Evolutionary conservation across 2,329 filamentous ascomycete genomes (phyloP), one percentile per base, ranked within the genome.

Genomic region (Pseudogymnoascus destructans): DNA sequence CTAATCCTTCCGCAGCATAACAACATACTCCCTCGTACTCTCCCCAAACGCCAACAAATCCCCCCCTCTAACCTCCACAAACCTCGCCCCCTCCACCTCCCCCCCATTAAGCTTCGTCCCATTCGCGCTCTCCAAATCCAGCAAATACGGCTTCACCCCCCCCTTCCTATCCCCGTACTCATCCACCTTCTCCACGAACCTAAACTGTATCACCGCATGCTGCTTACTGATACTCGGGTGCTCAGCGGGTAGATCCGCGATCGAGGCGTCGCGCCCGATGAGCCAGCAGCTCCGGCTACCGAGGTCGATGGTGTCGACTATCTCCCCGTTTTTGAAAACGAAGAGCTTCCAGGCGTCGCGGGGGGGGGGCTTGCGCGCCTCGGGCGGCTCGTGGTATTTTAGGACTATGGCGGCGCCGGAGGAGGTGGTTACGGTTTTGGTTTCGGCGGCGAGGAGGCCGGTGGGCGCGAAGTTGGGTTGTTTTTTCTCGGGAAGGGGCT

Each of bases 211-310:
- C 7, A 91, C 93, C 0, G 92, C 92, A 70, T 98, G 93, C 72
- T 98, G 93, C 71, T 95, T 95, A 70, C 89, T 95, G 67, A 90
- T 84, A 71, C 89, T 96, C 0, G 91, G 90, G 69, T 98, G 92
- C 68, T 95, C 89, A 6, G 95, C 81, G 1, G 82, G 75, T 59
- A 95, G 76, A 69, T 98, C 93, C 1, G 88, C 89, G 3, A 98
- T 85, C 4, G 85, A 75, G 57, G 79, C 71, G 65, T 96, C 91
- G 52, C 91, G 79, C 0, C 93, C 93, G 7, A 96, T 75, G 21
- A 98, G 75, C 93, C 93, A 98, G 73, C 89, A 95, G 67, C 86
- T 95, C 61, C 89, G 83, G 59, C 77, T 73, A 59, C 80, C 78
- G 55, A 98, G 76, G 60, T 89, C 82, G 19, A 96, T 77, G 1